Percentiles rank a stretch among this genome's conserved stretches.
phyloP scores from a whole-genome alignment of 1,284 basidiomycete species.

The Rhodotorula sp. region DNA sequence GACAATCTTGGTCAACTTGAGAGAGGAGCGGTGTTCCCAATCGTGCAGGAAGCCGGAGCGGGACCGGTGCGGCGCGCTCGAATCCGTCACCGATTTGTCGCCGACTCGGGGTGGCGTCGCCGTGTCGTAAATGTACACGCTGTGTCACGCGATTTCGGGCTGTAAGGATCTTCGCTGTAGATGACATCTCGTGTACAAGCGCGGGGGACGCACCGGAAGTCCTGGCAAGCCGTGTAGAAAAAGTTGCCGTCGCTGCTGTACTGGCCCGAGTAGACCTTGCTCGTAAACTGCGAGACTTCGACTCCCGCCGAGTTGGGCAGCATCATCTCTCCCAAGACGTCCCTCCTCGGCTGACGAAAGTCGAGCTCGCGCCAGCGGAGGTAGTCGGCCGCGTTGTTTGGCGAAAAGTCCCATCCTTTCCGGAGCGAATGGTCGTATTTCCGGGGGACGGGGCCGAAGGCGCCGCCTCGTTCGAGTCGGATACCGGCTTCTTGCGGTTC shows the following conservation, averaged over 20 bases:
- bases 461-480: constrained; percentile 70
- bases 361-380: constrained; percentile 32
- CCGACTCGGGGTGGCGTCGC: constrained; percentile 54
- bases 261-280: constrained; percentile 88
- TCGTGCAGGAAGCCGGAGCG: not conserved
- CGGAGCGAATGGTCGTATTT: constrained; percentile 14
- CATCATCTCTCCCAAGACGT: constrained; percentile 51
- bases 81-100: constrained; percentile 36
- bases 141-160: constrained; percentile 1
- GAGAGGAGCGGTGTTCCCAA: constrained; percentile 42
- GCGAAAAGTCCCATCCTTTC: constrained; percentile 18
- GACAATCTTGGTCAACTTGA: constrained; percentile 75
- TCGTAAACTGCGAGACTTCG: constrained; percentile 74
- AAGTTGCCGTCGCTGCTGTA: constrained; percentile 60
- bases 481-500: constrained; percentile 70
- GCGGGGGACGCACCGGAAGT: constrained; percentile 52
- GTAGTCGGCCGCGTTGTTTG: constrained; percentile 26
- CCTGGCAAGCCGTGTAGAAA: constrained; percentile 51
- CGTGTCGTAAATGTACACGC: constrained; percentile 69
- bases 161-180: constrained; percentile 43
- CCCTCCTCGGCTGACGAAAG: constrained; percentile 51
- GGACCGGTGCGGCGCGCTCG: not conserved
- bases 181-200: not conserved
- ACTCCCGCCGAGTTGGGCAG: constrained; percentile 85
- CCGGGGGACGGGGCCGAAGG: constrained; percentile 65